phyloP scores from a whole-genome alignment of 768 basidiomycete species.

The Collybia mongolica region DNA sequence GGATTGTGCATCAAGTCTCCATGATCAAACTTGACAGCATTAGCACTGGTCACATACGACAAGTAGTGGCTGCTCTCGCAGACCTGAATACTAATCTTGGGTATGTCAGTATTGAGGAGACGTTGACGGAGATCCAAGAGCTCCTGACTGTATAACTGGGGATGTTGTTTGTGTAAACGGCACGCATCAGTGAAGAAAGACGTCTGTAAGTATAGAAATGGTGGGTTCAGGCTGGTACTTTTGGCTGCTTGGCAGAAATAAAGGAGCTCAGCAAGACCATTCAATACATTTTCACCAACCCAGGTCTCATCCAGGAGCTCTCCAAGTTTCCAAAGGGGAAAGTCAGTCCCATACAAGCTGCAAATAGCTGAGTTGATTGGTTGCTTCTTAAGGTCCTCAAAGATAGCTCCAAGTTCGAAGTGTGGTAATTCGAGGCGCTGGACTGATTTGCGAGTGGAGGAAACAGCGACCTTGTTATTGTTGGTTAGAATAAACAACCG shows the following conservation, averaged over 20 bases:
- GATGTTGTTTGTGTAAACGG: conserved; percentile 3
- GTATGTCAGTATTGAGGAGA: conserved; percentile 4
- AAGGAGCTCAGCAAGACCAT: conserved; percentile 15
- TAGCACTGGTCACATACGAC: conserved; percentile 6
- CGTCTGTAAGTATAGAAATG: conserved; percentile 11
- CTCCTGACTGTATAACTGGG: conserved; percentile 2
- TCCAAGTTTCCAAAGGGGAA: conserved; percentile 17
- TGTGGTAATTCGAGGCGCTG: not conserved
- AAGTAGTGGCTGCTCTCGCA: conserved; percentile 12
- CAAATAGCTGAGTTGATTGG: conserved; percentile 4
- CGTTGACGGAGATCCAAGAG: conserved; percentile 2
- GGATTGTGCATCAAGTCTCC: conserved; percentile 12
- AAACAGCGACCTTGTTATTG: conserved; percentile 3
- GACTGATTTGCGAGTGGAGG: not conserved
- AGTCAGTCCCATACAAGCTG: conserved; percentile 8
- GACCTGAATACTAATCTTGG: conserved; percentile 5
- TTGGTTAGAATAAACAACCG: not conserved
- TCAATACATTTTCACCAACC: conserved; percentile 21
- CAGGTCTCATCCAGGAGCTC: conserved; percentile 21
- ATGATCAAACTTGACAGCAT: conserved; percentile 7
- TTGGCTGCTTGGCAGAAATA: conserved; percentile 10
- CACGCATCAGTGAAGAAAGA: conserved; percentile 6
- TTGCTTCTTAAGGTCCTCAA: not conserved
- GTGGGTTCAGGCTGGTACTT: not conserved
- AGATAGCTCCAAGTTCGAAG: not conserved